Base-by-base conservation (phyloP, 2,329 filamentous ascomycete species). In the Trichoderma afroharzianum region DNA sequence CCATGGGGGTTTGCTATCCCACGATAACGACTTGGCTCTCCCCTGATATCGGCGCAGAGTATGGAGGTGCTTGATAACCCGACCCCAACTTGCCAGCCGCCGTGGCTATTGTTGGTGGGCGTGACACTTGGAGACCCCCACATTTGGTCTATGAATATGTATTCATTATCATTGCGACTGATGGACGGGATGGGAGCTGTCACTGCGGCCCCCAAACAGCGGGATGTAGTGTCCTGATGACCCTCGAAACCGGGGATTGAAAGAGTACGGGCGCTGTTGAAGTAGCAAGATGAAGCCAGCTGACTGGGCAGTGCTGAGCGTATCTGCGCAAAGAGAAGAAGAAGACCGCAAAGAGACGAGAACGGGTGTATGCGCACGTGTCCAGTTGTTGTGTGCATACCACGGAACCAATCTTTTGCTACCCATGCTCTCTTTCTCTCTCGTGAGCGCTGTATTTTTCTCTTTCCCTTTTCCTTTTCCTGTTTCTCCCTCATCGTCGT, bases 141-240 rank as follows among this genome's bases (percentile, higher is more conserved):
- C 68, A 57, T 70, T 15, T 53, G 47, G 61, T 18, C 66, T 28
- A 61, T 68, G 24, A 24, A 67, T 18, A 11, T 32, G 55, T 30
- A 21, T 36, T 68, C 66, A 61, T 47, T 50, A 61, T 61, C 66
- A 21, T 53, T 47, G 66, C 26, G 47, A 43, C 24, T 64, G n/a
- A 53, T 59, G 30, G 50, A 21, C 3, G 33, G 33, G 33, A 59
- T 68, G 33, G 58, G 43, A 63, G 67, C 11, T 64, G 32, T 58
- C 68, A 57, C 68, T 64, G 47, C 50, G 53, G 59, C 68, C 68
- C 68, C 68, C 68, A 70, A 70, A 43, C n/a, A 26, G 43, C 55
- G 53, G 68, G 43, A 70, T 68, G 57, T 47, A 70, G 21, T 53
- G 68, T 63, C 58, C 68, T 55, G 33, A 70, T 70, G 68, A 70